Base-by-base conservation (phyloP, 164 flowering plant genomes). In the Amborella trichopoda region DNA sequence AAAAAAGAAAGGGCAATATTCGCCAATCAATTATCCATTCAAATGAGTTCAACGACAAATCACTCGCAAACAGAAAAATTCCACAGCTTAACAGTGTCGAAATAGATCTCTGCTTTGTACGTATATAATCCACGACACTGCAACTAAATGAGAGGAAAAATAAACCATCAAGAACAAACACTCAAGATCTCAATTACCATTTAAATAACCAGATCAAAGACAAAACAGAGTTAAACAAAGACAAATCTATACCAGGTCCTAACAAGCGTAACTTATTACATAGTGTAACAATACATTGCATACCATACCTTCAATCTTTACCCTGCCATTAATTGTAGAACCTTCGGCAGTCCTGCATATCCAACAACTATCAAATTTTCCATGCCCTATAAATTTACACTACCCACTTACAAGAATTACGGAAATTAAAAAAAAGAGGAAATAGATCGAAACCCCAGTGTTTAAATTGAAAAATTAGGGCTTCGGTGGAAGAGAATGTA, bases 311-410 rank as follows among this genome's bases (percentile, higher is more conserved):
- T 48, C 55, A 16, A 63, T 40, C 51, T 44, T 63, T 23, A 63
- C 53, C 26, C 62, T 54, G 21, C 67, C 67, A 53, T 28, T 53
- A 39, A 63, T 63, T 14, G 62, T 47, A 40, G 52, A 52, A 14
- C 67, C 67, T 34, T 62, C 62, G 13, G 40, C 49, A 9, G 20
- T 41, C 54, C 67, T 63, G 42, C 56, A 50, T 55, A 55, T 10
- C 14, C 36, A 9, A 32, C 14, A 32, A 14, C 10, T 9, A 9
- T 32, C 0, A 1, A 32, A 32, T 32, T 1, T 32, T 9, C 12
- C 1, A 32, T 9, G 36, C 10, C 14, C 14, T 32, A 1, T 14
- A 32, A 10, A 14, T 14, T 32, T 32, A 9, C 1, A 10, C 10
- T 32, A 10, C 36, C 36, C 36, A 32, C 36, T 32, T 14, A 14